Evolutionary conservation across 2,329 filamentous ascomycete species (phyloP), one percentile per base, ranked within the genome.

Genomic region (Aspergillaceae sp.): DNA sequence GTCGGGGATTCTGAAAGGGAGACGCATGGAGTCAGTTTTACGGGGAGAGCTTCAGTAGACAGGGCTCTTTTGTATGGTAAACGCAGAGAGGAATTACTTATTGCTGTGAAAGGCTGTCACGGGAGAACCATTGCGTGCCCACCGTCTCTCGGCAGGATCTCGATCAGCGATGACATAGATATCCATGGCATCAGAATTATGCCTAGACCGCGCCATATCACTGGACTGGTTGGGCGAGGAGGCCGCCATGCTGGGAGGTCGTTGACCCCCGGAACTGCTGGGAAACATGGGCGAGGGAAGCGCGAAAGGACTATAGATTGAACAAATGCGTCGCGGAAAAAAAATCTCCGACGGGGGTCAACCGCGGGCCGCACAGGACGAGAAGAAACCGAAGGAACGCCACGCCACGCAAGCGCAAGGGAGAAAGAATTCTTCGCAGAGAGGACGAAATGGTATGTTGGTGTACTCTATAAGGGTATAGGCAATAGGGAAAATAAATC

Each of bases 121-220:
- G 26, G 52, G 54, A 42, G 62, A 64, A 10, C 59, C 62, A 58
- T 61, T 61, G 47, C 51, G 60, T n/a, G 54, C 53, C 46, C 57
- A 61, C 28, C 55, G 50, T 7, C 51, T 52, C 32, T 58, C 54
- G 5, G 48, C 42, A 5, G 56, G 56, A 44, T 64, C 59, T 49
- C 59, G 51, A 40, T 63, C 62, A 27, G 62, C 62, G 41, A 65
- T 57, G 29, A 51, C 50, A 41, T 65, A 59, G 41, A 66, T 61
- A 30, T 65, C 61, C 63, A 66, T 66, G 1, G 62, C 62, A 5
- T 63, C 62, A 7, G 63, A 66, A 5, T 63, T 62, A 32, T 65
- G 61, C 41, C 63, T 57, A 29, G 62, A 60, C 7, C 60, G 57
- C 33, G 50, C 50, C 28, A 56, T 50, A n/a, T 61, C 60, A 46